A percentile compares a stretch with the other conserved stretches of the same genome.
These are phyloP conservation scores for Tricholoma furcatifolium DNA, from an alignment of 768 basidiomycete genomes.

Conservation along the genomic window DNA sequence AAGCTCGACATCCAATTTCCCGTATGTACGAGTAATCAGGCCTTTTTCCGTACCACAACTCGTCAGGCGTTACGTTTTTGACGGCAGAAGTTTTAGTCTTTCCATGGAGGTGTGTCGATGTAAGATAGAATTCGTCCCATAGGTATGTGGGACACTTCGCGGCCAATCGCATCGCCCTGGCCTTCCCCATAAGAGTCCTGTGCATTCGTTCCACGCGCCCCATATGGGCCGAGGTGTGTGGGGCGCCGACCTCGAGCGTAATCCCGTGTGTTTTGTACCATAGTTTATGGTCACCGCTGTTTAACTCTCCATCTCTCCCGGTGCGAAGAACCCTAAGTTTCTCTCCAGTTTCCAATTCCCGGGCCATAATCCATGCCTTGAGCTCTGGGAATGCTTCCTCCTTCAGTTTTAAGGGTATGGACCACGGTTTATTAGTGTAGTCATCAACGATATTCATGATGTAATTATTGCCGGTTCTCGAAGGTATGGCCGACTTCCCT, in stretches of 20 bases:
- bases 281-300: not conserved
- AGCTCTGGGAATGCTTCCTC: too few species aligned
- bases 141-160: not conserved
- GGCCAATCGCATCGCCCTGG: not conserved
- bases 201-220: not conserved
- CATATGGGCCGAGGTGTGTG: not conserved
- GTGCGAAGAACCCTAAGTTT: not conserved
- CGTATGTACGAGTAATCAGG: not conserved
- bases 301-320: not conserved
- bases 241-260: not conserved
- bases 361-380: not conserved
- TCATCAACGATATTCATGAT: too few species aligned
- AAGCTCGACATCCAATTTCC: too few species aligned
- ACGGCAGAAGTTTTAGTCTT: not conserved
- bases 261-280: not conserved
- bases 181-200: not conserved
- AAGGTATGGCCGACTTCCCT: not conserved
- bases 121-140: not conserved
- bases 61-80: too few species aligned
- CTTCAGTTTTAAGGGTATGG: not conserved
- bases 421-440: too few species aligned
- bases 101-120: too few species aligned
- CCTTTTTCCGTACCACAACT: not conserved
- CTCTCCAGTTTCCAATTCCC: not conserved
- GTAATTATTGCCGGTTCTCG: not conserved